These are phyloP conservation scores for Dactylellina drechsleri DNA, from an alignment of 2,329 filamentous ascomycete species.

Conservation along the genomic window DNA sequence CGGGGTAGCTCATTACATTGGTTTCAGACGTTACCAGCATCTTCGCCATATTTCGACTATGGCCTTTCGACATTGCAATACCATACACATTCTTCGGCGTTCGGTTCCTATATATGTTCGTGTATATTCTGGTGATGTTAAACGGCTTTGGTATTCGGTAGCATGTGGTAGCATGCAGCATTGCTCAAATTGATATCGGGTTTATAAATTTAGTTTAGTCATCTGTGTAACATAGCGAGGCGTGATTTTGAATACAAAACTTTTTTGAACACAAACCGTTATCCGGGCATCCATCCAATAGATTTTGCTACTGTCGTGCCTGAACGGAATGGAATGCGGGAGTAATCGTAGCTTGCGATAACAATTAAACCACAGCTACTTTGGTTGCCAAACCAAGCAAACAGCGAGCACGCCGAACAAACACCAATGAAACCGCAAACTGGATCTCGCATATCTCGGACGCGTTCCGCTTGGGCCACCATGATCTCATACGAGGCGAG, in stretches of 20 bases:
- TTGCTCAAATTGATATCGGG: neutral
- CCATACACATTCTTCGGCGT: constrained; percentile 21
- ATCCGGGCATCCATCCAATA: neutral
- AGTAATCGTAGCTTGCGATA: no score
- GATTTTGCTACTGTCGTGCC: no score
- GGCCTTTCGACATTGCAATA: neutral
- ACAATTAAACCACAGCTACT: no score
- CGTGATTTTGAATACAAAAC: neutral
- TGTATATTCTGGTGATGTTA: constrained; percentile 4
- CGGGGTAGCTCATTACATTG: neutral
- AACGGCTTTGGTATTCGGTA: constrained; percentile 1
- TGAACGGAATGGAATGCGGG: no score
- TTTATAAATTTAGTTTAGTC: neutral
- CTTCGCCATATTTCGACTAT: neutral
- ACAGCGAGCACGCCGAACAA: no score
- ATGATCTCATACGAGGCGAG: no score
- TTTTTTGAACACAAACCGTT: no score
- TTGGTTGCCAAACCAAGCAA: no score
- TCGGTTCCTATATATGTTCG: neutral
- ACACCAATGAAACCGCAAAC: no score
- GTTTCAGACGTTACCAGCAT: neutral
- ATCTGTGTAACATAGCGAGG: constrained; percentile 17
- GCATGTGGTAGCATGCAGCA: constrained; percentile 5
- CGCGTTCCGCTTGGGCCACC: no score
- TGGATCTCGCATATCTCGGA: no score